These are phyloP conservation scores for Laburnicola sp. DNA, from an alignment of 2,329 filamentous ascomycete species.

Conservation along the genomic window DNA sequence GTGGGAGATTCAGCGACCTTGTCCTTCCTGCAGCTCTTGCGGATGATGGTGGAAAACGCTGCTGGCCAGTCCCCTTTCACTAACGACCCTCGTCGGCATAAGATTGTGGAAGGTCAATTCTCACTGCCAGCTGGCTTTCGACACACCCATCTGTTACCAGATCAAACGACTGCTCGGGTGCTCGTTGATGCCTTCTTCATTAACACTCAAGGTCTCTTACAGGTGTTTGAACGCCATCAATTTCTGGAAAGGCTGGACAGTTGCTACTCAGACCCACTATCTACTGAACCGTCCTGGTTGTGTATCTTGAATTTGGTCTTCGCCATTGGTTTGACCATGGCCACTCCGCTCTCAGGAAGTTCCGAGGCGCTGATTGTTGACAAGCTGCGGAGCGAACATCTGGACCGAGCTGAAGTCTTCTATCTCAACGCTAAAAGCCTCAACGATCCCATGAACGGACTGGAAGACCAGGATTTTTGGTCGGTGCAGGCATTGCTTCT, in stretches of 20 bases:
- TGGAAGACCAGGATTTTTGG: conserved; percentile 67
- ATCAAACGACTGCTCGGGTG: conserved; percentile 57
- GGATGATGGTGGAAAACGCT: conserved; percentile 61
- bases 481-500: conserved; percentile 65
- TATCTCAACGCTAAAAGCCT: conserved; percentile 63
- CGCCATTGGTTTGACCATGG: conserved; percentile 64
- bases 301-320: conserved; percentile 66
- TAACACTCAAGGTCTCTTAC: conserved; percentile 65
- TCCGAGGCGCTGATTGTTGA: conserved; percentile 56
- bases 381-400: conserved; percentile 53
- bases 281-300: conserved; percentile 55
- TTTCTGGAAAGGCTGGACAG: conserved; percentile 57
- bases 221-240: conserved; percentile 58
- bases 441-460: conserved; percentile 52
- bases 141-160: conserved; percentile 59
- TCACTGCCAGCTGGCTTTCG: conserved; percentile 52
- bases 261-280: conserved; percentile 60
- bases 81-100: conserved; percentile 59
- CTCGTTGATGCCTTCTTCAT: conserved; percentile 64
- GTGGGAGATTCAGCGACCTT: conserved; percentile 66
- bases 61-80: conserved; percentile 62
- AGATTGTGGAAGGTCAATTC: conserved; percentile 59
- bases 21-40: conserved; percentile 63
- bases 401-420: conserved; percentile 63
- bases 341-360: conserved; percentile 56